phyloP scores from a whole-genome alignment of 23 red algal genomes.

The Agarophyton chilense region DNA sequence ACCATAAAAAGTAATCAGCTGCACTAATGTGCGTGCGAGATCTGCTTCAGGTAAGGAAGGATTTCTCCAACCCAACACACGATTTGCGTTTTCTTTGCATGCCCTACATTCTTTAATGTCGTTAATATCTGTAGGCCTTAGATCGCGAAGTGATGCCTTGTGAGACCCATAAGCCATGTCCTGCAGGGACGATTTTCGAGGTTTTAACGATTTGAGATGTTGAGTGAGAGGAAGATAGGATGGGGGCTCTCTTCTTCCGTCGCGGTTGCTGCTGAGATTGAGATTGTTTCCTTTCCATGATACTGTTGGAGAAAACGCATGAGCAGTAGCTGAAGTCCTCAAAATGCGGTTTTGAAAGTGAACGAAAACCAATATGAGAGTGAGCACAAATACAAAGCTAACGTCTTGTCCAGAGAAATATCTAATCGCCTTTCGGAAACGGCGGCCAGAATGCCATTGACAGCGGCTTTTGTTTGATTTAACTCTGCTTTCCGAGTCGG shows the following conservation, averaged over 20 bases:
- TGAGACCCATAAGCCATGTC: constrained; percentile 55
- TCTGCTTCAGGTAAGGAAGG: background rate
- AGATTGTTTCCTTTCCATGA: background rate
- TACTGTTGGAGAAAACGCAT: background rate
- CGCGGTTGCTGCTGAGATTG: background rate
- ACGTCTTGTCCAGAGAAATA: constrained; percentile 9
- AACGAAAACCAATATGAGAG: constrained; percentile 3
- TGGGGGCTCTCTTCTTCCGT: background rate
- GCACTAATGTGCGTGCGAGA: constrained; percentile 22
- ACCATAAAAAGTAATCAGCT: constrained; percentile 45
- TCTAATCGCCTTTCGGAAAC: background rate
- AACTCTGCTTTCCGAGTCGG: background rate
- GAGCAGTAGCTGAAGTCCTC: background rate
- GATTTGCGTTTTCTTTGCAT: constrained; percentile 3
- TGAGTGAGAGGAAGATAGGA: constrained; percentile 45
- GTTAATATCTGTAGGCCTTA: constrained; percentile 26
- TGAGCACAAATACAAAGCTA: constrained; percentile 7
- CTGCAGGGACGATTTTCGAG: constrained; percentile 32
- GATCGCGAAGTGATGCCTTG: constrained; percentile 7
- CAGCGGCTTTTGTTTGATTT: background rate
- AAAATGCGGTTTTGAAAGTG: constrained; percentile 14
- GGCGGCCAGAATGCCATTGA: background rate
- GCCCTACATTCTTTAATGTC: constrained; percentile 24
- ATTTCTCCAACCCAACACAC: background rate
- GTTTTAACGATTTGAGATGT: constrained; percentile 22